phyloP scores from a whole-genome alignment of 2,329 filamentous ascomycete species.

The Pseudogymnoascus sp. region DNA sequence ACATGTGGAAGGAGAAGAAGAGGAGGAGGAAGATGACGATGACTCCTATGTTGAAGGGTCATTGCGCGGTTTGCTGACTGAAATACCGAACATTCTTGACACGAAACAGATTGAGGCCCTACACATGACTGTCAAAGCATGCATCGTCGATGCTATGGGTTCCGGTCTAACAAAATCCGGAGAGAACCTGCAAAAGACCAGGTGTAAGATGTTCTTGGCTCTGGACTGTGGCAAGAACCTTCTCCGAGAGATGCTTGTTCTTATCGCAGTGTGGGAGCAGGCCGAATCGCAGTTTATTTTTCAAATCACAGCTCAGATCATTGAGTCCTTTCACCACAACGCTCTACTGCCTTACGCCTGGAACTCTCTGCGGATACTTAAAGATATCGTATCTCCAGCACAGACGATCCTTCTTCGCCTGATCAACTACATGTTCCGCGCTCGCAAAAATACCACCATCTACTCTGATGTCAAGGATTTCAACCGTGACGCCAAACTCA shows the following conservation, averaged over 20 bases:
- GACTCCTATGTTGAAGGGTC: slow-evolving; percentile 75
- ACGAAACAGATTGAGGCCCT: slow-evolving; percentile 93
- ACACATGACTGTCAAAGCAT: slow-evolving; percentile 95
- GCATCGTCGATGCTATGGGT: slow-evolving; percentile 76
- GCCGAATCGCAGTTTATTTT: slow-evolving; percentile 91
- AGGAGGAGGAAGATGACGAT: slow-evolving; percentile 66
- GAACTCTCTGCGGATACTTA: slow-evolving; percentile 82
- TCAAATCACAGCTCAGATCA: slow-evolving; percentile 92
- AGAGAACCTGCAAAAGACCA: slow-evolving; percentile 81
- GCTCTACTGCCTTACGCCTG: slow-evolving; percentile 88
- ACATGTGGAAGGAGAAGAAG: slow-evolving; percentile 50
- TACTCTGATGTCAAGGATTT: slow-evolving; percentile 47
- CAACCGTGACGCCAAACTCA: slow-evolving; percentile 51
- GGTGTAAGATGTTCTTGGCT: slow-evolving; percentile 82
- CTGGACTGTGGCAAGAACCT: slow-evolving; percentile 87
- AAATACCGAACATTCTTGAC: slow-evolving; percentile 88
- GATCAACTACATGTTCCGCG: slow-evolving; percentile 80
- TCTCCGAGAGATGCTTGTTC: slow-evolving; percentile 83
- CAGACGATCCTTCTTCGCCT: slow-evolving; percentile 90
- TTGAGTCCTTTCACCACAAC: slow-evolving; percentile 85
- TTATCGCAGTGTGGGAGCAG: slow-evolving; percentile 95
- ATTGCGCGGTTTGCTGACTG: slow-evolving; percentile 76
- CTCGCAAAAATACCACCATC: slow-evolving; percentile 36
- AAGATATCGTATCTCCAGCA: slow-evolving; percentile 92
- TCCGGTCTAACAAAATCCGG: slow-evolving; percentile 59